These are phyloP conservation scores for Eucalyptus erythrocorys DNA, from an alignment of 345 rosid genomes.

Conservation along the genomic window DNA sequence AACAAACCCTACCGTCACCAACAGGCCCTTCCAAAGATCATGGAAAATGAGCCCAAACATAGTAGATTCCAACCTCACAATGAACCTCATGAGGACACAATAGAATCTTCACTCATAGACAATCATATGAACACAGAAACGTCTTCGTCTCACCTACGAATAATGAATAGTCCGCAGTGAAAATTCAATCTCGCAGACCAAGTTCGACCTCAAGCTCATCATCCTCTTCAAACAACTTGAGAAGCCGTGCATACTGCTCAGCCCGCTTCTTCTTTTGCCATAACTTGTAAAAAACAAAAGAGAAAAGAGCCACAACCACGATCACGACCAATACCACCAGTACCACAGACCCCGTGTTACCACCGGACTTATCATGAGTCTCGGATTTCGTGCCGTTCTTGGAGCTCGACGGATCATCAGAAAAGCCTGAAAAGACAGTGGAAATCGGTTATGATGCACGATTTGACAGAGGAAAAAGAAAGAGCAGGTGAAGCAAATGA, in stretches of 20 bases:
- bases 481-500: neutral
- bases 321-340: conserved; percentile 34
- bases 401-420: conserved; percentile 33
- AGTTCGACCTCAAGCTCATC: conserved; percentile 97
- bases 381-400: conserved; percentile 19
- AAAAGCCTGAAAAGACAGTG: conserved; percentile 28
- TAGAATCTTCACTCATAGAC: neutral
- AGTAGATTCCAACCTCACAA: neutral
- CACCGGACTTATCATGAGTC: conserved; percentile 26
- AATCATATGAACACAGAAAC: neutral
- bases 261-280: conserved; percentile 99
- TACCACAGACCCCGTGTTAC: conserved; percentile 35
- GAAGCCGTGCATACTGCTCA: conserved; percentile 88
- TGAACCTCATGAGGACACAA: neutral
- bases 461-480: neutral
- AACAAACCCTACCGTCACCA: neutral
- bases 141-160: conserved; percentile 13
- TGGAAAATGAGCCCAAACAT: neutral
- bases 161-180: neutral
- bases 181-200: conserved; percentile 72
- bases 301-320: conserved; percentile 37
- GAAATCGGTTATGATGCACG: neutral
- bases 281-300: conserved; percentile 61
- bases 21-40: neutral
- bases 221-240: conserved; percentile 96